These are phyloP conservation scores for Effrenium voratum DNA, from an alignment of 73 alveolate genomes.

Conservation along the genomic window DNA sequence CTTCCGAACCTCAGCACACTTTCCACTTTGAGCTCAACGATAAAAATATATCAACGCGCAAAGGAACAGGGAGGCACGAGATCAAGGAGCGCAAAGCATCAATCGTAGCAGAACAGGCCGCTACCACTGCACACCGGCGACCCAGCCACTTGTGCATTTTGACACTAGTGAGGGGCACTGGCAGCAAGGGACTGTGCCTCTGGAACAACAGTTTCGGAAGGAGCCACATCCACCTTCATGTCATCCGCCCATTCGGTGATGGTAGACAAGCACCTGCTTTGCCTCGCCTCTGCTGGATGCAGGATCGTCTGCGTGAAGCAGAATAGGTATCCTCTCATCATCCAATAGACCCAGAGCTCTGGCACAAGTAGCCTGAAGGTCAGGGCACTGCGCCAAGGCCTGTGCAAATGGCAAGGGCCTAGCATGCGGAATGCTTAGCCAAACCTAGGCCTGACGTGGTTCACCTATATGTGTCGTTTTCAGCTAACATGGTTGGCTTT, in stretches of 20 bases:
- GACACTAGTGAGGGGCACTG: background rate
- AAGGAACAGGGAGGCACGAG: background rate
- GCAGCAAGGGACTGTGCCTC: background rate
- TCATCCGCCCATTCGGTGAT: background rate
- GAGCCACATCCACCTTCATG: background rate
- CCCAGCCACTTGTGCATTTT: conserved; percentile 9
- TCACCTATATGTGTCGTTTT: background rate
- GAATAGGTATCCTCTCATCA: background rate
- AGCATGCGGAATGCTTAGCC: background rate
- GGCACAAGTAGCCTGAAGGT: conserved; percentile 1
- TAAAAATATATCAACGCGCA: background rate
- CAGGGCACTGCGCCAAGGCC: background rate
- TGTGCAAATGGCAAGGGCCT: background rate
- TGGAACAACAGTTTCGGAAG: background rate
- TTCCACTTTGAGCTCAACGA: background rate
- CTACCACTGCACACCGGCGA: too few species aligned
- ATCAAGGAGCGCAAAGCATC: background rate
- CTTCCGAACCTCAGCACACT: background rate
- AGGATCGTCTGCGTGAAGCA: conserved; percentile 38
- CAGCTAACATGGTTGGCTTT: background rate
- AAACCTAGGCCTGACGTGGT: background rate
- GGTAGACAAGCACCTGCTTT: background rate
- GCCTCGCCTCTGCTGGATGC: conserved; percentile 55
- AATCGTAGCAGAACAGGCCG: background rate
- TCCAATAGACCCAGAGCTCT: background rate